Percentiles rank a stretch among this genome's conserved stretches.
Evolutionary conservation across 2,329 filamentous ascomycete species (phyloP).

Genomic region (Emericellopsis cladophorae): DNA sequence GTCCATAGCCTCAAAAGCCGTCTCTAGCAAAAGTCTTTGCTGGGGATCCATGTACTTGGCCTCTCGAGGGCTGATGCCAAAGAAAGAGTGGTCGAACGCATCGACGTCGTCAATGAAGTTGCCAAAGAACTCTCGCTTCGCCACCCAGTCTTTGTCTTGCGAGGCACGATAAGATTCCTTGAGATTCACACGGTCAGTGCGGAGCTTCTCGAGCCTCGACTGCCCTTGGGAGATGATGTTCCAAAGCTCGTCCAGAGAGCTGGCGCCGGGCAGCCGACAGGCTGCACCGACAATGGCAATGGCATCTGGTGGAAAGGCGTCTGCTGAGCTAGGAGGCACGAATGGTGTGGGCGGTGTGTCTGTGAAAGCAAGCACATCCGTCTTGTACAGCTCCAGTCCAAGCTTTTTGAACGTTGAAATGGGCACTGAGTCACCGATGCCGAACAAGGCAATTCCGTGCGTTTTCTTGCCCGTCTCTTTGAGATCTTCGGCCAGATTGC

Average conservation of each 20-base stretch:
- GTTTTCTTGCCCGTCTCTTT: background rate
- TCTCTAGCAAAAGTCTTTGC: constrained; percentile 18
- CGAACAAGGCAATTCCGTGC: background rate
- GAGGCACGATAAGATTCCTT: constrained; percentile 14
- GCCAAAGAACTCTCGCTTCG: constrained; percentile 8
- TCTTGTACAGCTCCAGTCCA: background rate
- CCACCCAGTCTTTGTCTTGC: constrained; percentile 2
- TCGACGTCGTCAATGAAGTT: constrained; percentile 7
- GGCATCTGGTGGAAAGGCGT: background rate
- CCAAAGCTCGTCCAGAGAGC: constrained; percentile 9
- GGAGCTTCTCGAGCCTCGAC: constrained; percentile 4
- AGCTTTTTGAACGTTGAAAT: background rate
- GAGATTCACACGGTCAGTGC: constrained; percentile 6
- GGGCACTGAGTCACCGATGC: background rate
- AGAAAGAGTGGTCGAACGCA: constrained; percentile 12
- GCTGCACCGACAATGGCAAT: constrained; percentile 11
- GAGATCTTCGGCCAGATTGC: background rate
- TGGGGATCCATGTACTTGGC: constrained; percentile 18
- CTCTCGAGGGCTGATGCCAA: constrained; percentile 13
- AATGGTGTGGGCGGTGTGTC: background rate
- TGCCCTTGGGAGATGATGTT: constrained; percentile 6
- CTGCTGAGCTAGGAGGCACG: background rate
- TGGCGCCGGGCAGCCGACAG: constrained; percentile 9
- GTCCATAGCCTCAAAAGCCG: constrained; percentile 18
- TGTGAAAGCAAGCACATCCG: background rate